Evolutionary conservation across 2,329 filamentous ascomycete species (phyloP).

Genomic region (Colletotrichum higginsianum): DNA sequence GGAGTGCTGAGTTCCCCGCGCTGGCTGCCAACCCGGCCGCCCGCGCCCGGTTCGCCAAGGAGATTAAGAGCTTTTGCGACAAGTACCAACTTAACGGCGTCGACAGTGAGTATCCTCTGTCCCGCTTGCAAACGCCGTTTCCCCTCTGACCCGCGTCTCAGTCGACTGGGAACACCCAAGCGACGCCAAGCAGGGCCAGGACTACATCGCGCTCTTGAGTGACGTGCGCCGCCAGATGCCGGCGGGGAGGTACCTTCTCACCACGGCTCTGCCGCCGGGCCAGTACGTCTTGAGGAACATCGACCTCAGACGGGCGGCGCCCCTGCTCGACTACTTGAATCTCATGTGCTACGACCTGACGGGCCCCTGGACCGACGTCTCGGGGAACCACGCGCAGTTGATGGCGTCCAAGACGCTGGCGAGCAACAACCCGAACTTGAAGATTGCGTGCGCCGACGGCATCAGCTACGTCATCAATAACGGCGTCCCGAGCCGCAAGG

Average conservation of each 20-base stretch:
- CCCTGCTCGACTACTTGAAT: slow-evolving; percentile 73
- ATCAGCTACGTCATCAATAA: slow-evolving; percentile 67
- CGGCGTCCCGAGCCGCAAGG: slow-evolving; percentile 70
- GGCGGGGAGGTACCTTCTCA: slow-evolving; percentile 69
- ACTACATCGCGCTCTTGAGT: slow-evolving; percentile 71
- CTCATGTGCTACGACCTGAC: slow-evolving; percentile 80
- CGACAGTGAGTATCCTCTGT: slow-evolving; percentile 63
- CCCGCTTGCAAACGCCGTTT: not conserved
- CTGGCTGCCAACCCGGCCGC: slow-evolving; percentile 65
- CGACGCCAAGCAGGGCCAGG: slow-evolving; percentile 65
- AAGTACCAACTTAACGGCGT: slow-evolving; percentile 73
- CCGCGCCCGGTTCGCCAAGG: slow-evolving; percentile 69
- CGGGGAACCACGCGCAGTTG: slow-evolving; percentile 77
- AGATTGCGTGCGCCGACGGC: slow-evolving; percentile 67
- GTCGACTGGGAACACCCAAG: slow-evolving; percentile 80
- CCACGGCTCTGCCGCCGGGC: slow-evolving; percentile 74
- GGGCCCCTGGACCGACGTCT: slow-evolving; percentile 72
- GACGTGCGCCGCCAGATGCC: slow-evolving; percentile 70
- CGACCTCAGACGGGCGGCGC: slow-evolving; percentile 65
- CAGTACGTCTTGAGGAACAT: slow-evolving; percentile 75
- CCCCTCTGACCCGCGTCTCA: slow-evolving; percentile 48
- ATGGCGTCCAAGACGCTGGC: slow-evolving; percentile 50
- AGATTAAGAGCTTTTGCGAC: slow-evolving; percentile 68
- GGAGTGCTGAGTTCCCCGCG: slow-evolving; percentile 72
- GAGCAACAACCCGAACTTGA: slow-evolving; percentile 48